A percentile compares a stretch with the other conserved stretches of the same genome.
Evolutionary conservation across 345 rosid genomes (phyloP).

Genomic region (Ailanthus altissimus): DNA sequence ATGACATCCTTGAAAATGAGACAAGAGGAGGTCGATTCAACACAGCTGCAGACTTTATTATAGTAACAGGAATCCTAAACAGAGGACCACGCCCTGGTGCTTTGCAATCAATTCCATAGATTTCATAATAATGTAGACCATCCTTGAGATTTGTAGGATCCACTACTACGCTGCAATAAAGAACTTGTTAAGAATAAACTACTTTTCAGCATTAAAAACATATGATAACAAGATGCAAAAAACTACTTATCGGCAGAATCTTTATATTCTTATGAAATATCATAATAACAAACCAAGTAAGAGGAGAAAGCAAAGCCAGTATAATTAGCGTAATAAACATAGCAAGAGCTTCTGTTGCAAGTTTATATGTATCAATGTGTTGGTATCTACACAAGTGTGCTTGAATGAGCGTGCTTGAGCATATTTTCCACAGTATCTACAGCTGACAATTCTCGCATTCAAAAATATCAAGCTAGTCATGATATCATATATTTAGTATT

Average conservation of each 20-base stretch:
- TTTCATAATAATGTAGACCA: slow-evolving; percentile 92
- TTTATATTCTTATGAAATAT: neutral
- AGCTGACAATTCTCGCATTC: neutral
- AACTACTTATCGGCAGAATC: neutral
- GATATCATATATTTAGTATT: neutral
- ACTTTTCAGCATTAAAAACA: neutral
- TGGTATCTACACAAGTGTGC: neutral
- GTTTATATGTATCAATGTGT: slow-evolving; percentile 2
- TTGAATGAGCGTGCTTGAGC: neutral
- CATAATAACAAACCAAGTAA: neutral
- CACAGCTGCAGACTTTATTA: slow-evolving; percentile 73
- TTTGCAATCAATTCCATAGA: slow-evolving; percentile 91
- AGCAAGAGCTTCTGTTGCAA: neutral
- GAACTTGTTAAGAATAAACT: slow-evolving; percentile 14
- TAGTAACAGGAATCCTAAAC: slow-evolving; percentile 85
- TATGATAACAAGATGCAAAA: slow-evolving; percentile 11
- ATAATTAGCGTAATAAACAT: neutral
- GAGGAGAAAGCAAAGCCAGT: neutral
- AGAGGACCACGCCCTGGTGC: slow-evolving; percentile 92
- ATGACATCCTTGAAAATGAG: slow-evolving; percentile 75
- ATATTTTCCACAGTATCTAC: neutral
- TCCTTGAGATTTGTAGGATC: slow-evolving; percentile 80
- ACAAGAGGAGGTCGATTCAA: slow-evolving; percentile 64
- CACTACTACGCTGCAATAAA: slow-evolving; percentile 75
- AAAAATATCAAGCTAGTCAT: neutral